Percentiles rank a stretch among this genome's conserved stretches.
Conservation (phyloP, 2,329 filamentous ascomycete species). For the Botrytis aclada region DNA sequence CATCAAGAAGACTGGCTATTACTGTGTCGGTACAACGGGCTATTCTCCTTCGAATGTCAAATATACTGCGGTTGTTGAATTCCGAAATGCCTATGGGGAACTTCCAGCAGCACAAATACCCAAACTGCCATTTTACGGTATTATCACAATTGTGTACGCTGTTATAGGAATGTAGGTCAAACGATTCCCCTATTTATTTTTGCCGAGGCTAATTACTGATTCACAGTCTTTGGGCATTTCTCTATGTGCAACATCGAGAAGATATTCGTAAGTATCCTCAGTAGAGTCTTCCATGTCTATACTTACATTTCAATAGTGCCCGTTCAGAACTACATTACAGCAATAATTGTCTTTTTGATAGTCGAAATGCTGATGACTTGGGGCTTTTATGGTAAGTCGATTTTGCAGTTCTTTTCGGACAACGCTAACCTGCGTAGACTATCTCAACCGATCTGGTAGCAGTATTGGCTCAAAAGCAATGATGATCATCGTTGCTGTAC, state of each 20-base stretch:
- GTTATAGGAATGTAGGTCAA: constrained; percentile 66
- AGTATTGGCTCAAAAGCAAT: constrained; percentile 80
- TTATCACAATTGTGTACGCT: constrained; percentile 88
- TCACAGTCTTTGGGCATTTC: constrained; percentile 79
- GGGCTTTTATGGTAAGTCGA: constrained; percentile 79
- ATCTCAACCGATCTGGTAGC: constrained; percentile 83
- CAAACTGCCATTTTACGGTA: constrained; percentile 95
- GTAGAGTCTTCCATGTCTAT: not conserved
- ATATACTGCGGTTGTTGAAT: constrained; percentile 81
- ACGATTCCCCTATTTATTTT: constrained; percentile 16
- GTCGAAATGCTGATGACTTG: constrained; percentile 98
- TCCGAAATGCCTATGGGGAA: constrained; percentile 94
- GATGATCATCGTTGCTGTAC: constrained; percentile 84
- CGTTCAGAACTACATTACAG: constrained; percentile 98
- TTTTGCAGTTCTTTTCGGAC: not conserved
- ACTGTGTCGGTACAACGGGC: constrained; percentile 79
- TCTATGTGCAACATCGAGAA: constrained; percentile 90
- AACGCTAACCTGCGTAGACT: constrained; percentile 59
- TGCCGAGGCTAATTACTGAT: constrained; percentile 17
- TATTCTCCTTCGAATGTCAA: constrained; percentile 58
- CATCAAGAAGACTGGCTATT: constrained; percentile 90
- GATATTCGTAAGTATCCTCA: constrained; percentile 67
- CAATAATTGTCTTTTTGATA: constrained; percentile 90
- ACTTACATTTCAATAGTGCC: constrained; percentile 60
- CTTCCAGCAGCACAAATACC: constrained; percentile 93